Base-by-base conservation (phyloP, 2,329 filamentous ascomycete genomes). In the Pseudocercospora fuligena region DNA sequence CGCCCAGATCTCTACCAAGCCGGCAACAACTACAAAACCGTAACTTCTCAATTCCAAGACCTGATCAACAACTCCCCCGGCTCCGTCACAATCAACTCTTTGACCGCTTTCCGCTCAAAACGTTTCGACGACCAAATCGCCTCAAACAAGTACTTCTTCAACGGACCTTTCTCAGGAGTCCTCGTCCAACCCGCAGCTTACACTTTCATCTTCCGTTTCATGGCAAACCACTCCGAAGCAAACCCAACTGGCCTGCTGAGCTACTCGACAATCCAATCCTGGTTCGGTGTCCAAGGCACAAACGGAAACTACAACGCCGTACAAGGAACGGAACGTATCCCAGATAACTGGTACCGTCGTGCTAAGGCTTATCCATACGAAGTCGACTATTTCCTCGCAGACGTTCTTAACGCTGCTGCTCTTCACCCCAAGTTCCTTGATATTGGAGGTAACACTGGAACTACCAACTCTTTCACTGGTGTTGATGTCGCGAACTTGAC, bases 151-250 rank as follows among this genome's bases (percentile, higher is more conserved):
- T 66, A 77, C 70, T 78, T 76, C 70, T 78, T 76, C 69, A 72
- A 74, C 64, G 74, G 68, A 16, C 74, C 75, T 3, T 76, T 77
- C 70, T 60, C 71, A 9, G 73, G 73, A 58, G 68, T 77, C 4
- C 63, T 72, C 27, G 73, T 76, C 43, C 70, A 72, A 54, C 70
- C 70, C 59, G 73, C 72, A 16, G 73, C 72, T 19, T 74, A 70
- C 70, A 72, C 66, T 27, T 74, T 74, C 68, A 74, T 78, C 68
- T 77, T 73, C 68, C 74, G 75, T 19, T 76, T 78, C 70, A 75
- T 75, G 73, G 70, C 72, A 62, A 75, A 74, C 61, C 73, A 75
- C 64, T 66, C 66, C 23, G 66, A 64, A 3, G 70, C 68, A 12
- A 29, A 72, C 53, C 73, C 73, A 14, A 62, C 51, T 5, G 73